phyloP scores from a whole-genome alignment of 306 rosid genomes.

The Potentilla sterilis region DNA sequence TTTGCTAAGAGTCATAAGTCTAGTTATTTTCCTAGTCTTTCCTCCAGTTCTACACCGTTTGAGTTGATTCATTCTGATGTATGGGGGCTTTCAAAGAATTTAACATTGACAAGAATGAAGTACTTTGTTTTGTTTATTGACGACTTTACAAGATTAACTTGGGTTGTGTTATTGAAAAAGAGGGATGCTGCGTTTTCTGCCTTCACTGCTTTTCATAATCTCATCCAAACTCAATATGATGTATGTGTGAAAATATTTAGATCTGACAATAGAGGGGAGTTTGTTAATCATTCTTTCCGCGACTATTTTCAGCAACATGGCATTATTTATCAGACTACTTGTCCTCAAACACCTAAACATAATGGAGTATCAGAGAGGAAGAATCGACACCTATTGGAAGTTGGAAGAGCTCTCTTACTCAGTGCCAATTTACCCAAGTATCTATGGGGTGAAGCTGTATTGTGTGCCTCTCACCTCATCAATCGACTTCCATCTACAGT shows the following conservation, averaged over 20 bases:
- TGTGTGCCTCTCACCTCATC: neutral
- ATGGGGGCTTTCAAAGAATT: neutral
- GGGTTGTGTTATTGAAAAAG: neutral
- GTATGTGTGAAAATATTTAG: neutral
- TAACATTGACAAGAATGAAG: neutral
- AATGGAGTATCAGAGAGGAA: neutral
- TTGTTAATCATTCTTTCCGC: neutral
- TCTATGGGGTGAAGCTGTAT: neutral
- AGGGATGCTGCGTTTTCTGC: neutral
- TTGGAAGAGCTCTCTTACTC: neutral
- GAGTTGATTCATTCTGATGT: neutral
- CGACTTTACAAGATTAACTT: neutral
- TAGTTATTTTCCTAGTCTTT: neutral
- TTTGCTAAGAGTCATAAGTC: neutral
- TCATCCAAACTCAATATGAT: too few species aligned
- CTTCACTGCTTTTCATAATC: neutral
- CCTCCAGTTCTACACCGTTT: neutral
- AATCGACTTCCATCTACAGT: too few species aligned
- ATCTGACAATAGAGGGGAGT: neutral
- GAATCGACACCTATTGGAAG: neutral
- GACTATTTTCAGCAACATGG: neutral
- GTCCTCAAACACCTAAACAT: neutral
- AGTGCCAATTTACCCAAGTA: neutral
- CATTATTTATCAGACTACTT: neutral
- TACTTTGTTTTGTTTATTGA: neutral